These are phyloP conservation scores for Neophaeococcomyces aloes DNA, from an alignment of 2,329 filamentous ascomycete species.

Conservation along the genomic window DNA sequence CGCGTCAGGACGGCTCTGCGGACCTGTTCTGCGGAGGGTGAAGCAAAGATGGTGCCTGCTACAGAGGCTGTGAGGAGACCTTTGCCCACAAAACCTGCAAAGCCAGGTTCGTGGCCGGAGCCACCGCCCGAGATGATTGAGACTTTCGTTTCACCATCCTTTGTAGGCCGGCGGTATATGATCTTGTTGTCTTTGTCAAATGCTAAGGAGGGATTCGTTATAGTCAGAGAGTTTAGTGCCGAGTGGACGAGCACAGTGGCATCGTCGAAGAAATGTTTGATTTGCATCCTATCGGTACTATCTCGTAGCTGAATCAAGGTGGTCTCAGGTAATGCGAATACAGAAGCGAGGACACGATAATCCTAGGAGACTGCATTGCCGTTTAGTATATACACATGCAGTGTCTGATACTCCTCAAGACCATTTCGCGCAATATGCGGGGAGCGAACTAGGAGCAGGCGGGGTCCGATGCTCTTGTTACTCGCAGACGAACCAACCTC, in stretches of 20 bases:
- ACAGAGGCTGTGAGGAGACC: constrained; percentile 74
- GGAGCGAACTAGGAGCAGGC: no score
- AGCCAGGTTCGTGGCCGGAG: constrained; percentile 76
- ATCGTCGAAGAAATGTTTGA: constrained; percentile 20
- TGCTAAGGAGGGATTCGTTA: constrained; percentile 73
- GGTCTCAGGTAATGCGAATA: background rate
- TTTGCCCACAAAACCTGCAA: constrained; percentile 71
- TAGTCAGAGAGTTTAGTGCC: constrained; percentile 65
- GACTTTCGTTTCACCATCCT: constrained; percentile 50
- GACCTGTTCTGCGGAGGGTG: constrained; percentile 72
- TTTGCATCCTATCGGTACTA: constrained; percentile 10
- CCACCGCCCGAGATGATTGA: constrained; percentile 82
- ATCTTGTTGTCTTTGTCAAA: constrained; percentile 74
- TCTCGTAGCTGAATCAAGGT: background rate
- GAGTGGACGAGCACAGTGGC: constrained; percentile 54
- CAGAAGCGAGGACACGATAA: background rate
- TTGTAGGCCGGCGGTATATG: constrained; percentile 58
- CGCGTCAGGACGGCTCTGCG: constrained; percentile 62
- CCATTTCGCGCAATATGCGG: no score
- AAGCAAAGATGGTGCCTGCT: constrained; percentile 78
- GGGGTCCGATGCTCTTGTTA: no score
- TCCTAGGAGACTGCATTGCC: background rate
- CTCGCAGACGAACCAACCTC: no score
- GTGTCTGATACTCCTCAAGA: no score
- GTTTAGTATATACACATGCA: no score